Evolutionary conservation across 148 eudicot genomes (phyloP).

Genomic region (Diospyros kaki): DNA sequence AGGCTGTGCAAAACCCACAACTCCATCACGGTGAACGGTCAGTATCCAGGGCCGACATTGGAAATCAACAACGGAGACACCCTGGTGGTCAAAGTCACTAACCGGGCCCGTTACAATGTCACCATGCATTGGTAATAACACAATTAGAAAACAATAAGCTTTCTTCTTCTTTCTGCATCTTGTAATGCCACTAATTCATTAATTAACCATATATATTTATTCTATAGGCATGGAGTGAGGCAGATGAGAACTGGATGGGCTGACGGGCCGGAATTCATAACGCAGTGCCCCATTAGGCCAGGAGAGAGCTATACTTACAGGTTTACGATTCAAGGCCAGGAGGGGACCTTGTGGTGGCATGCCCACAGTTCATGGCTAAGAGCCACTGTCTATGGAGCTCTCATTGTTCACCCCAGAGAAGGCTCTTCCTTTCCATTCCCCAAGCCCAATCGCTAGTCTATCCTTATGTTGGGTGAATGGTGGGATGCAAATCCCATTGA

Average conservation of each 20-base stretch:
- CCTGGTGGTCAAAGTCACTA: constrained; percentile 59
- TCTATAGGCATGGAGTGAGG: constrained; percentile 8
- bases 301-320: constrained; percentile 2
- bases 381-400: neutral
- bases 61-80: constrained; percentile 69
- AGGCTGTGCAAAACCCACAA: constrained; percentile 71
- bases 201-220: neutral
- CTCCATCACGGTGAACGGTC: constrained; percentile 77
- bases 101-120: constrained; percentile 60
- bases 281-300: constrained; percentile 12
- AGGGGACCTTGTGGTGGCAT: constrained; percentile 11
- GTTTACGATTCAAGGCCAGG: neutral
- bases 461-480: neutral
- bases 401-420: neutral
- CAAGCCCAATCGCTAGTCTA: neutral
- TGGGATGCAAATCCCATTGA: neutral
- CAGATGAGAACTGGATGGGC: constrained; percentile 10
- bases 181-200: neutral
- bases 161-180: neutral
- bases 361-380: neutral
- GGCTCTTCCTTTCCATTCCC: neutral
- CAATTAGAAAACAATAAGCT: neutral
- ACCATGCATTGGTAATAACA: constrained; percentile 75
- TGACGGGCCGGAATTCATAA: constrained; percentile 8
- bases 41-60: constrained; percentile 79